phyloP scores from a whole-genome alignment of 169 alveolate species.

The Cryptosporidium parvum region DNA sequence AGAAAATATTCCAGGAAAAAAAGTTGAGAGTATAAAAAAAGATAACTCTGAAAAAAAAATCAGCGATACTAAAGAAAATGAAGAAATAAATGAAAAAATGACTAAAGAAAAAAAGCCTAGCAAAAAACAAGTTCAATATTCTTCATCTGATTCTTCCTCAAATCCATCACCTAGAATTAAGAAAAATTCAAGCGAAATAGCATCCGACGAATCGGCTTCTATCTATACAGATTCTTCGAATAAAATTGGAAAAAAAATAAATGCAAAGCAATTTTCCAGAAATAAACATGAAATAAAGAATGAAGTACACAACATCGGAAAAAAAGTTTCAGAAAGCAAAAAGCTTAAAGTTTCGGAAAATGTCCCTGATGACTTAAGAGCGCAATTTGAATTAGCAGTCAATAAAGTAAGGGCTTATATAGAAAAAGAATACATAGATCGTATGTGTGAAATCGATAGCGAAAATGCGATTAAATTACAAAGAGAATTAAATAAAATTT shows the following conservation, averaged over 20 bases:
- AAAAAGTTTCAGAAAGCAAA: constrained; percentile 19
- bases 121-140: constrained; percentile 1
- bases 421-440: constrained; percentile 68
- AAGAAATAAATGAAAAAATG: not conserved
- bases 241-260: not conserved
- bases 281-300: constrained; percentile 31
- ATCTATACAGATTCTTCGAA: constrained; percentile 10
- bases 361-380: constrained; percentile 70
- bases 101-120: not conserved
- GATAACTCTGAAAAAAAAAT: not conserved
- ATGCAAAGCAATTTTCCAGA: constrained; percentile 2
- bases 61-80: constrained; percentile 22
- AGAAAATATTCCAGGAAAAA: not conserved
- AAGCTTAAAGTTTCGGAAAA: constrained; percentile 15
- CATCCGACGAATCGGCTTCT: constrained; percentile 2
- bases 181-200: not conserved
- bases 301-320: constrained; percentile 31
- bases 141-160: constrained; percentile 23
- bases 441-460: constrained; percentile 62
- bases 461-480: constrained; percentile 69
- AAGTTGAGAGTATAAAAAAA: not conserved
- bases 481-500: constrained; percentile 59
- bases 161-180: not conserved
- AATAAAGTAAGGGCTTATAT: constrained; percentile 69
- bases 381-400: constrained; percentile 71